Percentiles rank a stretch among this genome's conserved stretches.
phyloP scores from a whole-genome alignment of 768 basidiomycete species.

The Lepiota brunneoincarnata region DNA sequence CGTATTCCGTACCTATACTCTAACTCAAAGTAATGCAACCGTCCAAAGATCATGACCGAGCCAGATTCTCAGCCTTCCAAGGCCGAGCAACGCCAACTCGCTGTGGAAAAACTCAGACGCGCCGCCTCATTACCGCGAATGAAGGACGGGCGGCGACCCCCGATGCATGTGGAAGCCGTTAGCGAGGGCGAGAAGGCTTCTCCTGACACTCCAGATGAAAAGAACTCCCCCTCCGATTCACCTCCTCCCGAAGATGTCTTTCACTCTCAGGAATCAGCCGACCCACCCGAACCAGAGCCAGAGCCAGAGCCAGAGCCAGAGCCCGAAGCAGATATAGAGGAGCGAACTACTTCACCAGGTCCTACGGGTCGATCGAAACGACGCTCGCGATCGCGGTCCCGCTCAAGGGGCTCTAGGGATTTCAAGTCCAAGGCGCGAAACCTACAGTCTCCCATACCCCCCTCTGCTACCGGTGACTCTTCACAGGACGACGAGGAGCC shows the following conservation, averaged over 20 bases:
- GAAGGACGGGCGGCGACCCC: slow-evolving; percentile 87
- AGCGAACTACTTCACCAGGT: slow-evolving; percentile 42
- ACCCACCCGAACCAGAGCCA: slow-evolving; percentile 14
- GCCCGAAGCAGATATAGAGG: slow-evolving; percentile 36
- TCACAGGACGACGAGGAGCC: slow-evolving; percentile 62
- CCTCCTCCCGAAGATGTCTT: slow-evolving; percentile 18
- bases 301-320: slow-evolving; percentile 24
- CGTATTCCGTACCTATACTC: background rate
- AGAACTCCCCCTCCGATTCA: slow-evolving; percentile 25
- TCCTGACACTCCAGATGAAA: slow-evolving; percentile 33
- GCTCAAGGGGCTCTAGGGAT: slow-evolving; percentile 76
- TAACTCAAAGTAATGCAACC: background rate
- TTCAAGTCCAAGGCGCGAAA: slow-evolving; percentile 58
- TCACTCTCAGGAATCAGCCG: slow-evolving; percentile 6
- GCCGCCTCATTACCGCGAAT: slow-evolving; percentile 89
- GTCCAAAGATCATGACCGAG: slow-evolving; percentile 37
- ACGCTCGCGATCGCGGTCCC: slow-evolving; percentile 73
- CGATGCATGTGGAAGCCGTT: slow-evolving; percentile 80
- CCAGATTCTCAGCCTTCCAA: slow-evolving; percentile 46
- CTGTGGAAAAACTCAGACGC: slow-evolving; percentile 87
- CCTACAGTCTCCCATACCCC: slow-evolving; percentile 41
- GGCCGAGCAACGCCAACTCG: slow-evolving; percentile 79
- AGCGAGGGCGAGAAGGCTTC: slow-evolving; percentile 73
- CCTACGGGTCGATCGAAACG: slow-evolving; percentile 55
- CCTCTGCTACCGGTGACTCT: slow-evolving; percentile 57